phyloP scores from a whole-genome alignment of 2,329 filamentous ascomycete species.

The Lachnellula arida region DNA sequence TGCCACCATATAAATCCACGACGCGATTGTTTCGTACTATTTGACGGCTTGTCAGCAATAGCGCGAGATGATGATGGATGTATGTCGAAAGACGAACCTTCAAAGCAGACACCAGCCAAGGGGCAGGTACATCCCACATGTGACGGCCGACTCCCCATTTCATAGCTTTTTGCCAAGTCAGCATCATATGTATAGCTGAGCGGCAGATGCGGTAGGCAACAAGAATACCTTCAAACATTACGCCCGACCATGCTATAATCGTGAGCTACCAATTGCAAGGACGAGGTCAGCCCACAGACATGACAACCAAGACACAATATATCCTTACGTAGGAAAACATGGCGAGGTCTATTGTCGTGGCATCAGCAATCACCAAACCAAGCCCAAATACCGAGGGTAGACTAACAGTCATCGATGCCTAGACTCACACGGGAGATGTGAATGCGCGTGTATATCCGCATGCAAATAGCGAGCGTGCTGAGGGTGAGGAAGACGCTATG shows the following conservation, averaged over 20 bases:
- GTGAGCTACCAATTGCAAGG: no score
- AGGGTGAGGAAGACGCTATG: neutral
- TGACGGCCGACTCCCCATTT: neutral
- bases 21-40: neutral
- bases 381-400: neutral
- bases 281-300: no score
- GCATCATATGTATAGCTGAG: no score
- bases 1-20: neutral
- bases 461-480: neutral
- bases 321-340: neutral
- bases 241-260: no score
- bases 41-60: neutral
- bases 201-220: neutral
- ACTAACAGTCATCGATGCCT: neutral
- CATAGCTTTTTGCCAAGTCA: neutral
- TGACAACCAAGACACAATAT: neutral
- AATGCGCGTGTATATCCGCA: neutral
- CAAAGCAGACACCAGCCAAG: neutral
- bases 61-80: neutral
- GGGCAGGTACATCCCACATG: neutral
- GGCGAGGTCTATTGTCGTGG: neutral
- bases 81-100: neutral
- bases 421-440: neutral
- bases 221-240: neutral
- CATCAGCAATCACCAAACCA: neutral